Evolutionary conservation across 2,329 filamentous ascomycete genomes (phyloP), one percentile per base, ranked within the genome.

Genomic region (Ophiostoma australiae): DNA sequence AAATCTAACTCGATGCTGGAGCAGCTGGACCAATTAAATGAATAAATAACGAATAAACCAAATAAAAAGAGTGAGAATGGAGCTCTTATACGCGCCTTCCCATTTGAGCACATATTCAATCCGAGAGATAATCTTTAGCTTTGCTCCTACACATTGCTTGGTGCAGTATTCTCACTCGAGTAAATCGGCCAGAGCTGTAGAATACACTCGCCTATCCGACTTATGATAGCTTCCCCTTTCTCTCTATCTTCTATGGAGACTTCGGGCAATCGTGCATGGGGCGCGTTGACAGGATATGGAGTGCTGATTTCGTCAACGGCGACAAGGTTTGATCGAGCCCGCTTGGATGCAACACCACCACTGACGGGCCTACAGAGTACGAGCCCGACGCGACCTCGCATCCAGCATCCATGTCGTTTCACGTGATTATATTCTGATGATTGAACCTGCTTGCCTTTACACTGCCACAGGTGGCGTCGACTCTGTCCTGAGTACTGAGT

Each of bases 21-120:
- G 35, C 39, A 41, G 27, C 27, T 31, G 27, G 11, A 41, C 39
- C 39, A 41, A 41, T 41, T 13, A 41, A 41, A 41, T 10, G 13
- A 41, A 41, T 41, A 15, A 41, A 13, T n/a, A 52, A 17, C 44
- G 48, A 52, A 23, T 23, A 52, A 52, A 52, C 23, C 8, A 7
- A 58, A 27, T 33, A 33, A 63, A 33, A 20, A 17, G 17, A 31
- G 4, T 35, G 27, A 63, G 20, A 23, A 37, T 67, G 63, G 63
- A 67, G 35, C 63, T 39, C 61, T 39, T 66, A 23, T 20, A 66
- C n/a, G n/a, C 63, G 63, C 63, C 63, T 66, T 66, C 35, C 63
- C 63, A 35, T 39, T 66, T 23, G 33, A 66, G 63, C 35, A 27
- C 13, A 39, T 63, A 27, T 33, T 31, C 7, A 63, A 17, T 35